Evolutionary conservation across 306 rosid species (phyloP), one percentile per base, ranked within the genome.

Genomic region (Delonix regia): DNA sequence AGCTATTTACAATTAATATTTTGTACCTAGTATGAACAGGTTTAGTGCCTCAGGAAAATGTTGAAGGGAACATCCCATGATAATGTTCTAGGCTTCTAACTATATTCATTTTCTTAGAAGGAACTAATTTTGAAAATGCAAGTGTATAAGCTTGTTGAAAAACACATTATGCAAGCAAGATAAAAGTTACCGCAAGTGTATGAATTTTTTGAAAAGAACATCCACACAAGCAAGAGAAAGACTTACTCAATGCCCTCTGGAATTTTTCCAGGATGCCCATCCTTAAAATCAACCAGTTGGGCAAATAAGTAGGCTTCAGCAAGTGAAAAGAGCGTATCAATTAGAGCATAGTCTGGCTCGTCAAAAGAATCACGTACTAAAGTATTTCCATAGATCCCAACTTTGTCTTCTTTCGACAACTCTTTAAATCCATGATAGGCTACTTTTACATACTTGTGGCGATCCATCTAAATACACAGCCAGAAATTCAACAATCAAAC

Each of bases 301-400:
- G 98, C 98, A 85, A 93, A 95, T 88, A 95, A 81, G 85, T 95
- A 95, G 73, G 99, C 96, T 86, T 95, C 98, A 77, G 99, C 98
- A 1, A 95, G 90, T 8, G 99, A 91, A 76, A 95, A 93, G 63
- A 95, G 98, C 41, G 99, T 95, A 85, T 95, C 99, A 66, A 95
- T 84, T 56, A 93, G 88, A 76, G 98, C 92, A 81, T 95, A 95
- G 82, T 95, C 97, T 13, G 99, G 99, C 88, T 93, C 98, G 5
- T 95, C 98, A 76, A 95, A 95, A 60, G 98, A 92, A 84, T 95
- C 93, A 30, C 98, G 91, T 38, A 91, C 77, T 71, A 95, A 86
- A 71, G 99, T 91, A 84, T 87, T 91, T 49, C 99, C 97, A 25
- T 95, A 95, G 76, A 92, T 91, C 79, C 80, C 83, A 76, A 95